Conservation (phyloP, 2,329 filamentous ascomycete species). For the Myriosclerotinia curreyana region DNA sequence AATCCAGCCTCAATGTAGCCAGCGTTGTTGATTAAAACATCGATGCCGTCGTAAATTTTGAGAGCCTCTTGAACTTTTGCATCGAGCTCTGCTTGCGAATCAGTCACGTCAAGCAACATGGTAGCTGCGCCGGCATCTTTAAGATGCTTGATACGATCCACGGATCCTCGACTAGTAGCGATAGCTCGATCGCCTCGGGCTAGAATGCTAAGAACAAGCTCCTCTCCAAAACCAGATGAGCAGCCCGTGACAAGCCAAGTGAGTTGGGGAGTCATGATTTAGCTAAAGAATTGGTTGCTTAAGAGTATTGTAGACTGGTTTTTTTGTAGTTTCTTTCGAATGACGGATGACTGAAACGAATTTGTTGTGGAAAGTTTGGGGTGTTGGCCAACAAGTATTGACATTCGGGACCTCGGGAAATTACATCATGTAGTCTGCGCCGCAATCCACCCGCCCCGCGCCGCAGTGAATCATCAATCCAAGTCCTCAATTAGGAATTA, state of each 20-base stretch:
- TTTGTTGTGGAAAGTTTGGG: neutral
- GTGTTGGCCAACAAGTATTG: neutral
- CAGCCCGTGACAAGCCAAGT: slow-evolving; percentile 31
- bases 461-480: neutral
- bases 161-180: slow-evolving; percentile 23
- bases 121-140: slow-evolving; percentile 45
- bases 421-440: too few relatives aligned
- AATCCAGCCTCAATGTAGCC: slow-evolving; percentile 33
- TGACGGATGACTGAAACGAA: neutral
- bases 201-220: slow-evolving; percentile 24
- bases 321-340: neutral
- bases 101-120: slow-evolving; percentile 49
- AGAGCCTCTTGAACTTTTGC: slow-evolving; percentile 40
- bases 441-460: too few relatives aligned
- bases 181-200: slow-evolving; percentile 27
- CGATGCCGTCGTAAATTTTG: slow-evolving; percentile 34
- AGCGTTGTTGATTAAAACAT: slow-evolving; percentile 42
- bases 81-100: slow-evolving; percentile 41
- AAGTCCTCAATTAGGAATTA: too few relatives aligned
- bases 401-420: too few relatives aligned
- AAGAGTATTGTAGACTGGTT: neutral
- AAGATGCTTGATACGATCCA: slow-evolving; percentile 43
- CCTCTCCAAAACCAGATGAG: slow-evolving; percentile 29
- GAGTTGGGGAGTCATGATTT: neutral
- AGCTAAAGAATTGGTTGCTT: neutral